Evolutionary conservation across 2,329 filamentous ascomycete species (phyloP).

Genomic region (Botrytis pseudocinerea): DNA sequence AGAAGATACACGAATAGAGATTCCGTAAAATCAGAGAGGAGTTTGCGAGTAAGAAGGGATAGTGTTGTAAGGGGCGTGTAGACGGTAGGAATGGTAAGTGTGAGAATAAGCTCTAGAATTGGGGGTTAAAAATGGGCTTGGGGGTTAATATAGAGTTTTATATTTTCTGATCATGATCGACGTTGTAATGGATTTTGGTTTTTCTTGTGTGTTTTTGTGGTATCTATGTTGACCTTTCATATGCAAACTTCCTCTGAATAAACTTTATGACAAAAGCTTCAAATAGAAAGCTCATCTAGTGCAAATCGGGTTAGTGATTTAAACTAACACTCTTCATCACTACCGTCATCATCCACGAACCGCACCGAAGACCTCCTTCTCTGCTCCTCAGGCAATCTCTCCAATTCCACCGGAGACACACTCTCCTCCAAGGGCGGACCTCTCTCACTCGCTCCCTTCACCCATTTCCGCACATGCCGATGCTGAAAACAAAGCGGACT

Average conservation of each 20-base stretch:
- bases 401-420: not conserved
- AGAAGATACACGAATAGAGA: no score
- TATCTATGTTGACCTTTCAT: not conserved
- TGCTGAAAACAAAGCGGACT: constrained; percentile 15
- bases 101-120: no score
- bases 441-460: not conserved
- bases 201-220: not conserved
- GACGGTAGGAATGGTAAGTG: no score
- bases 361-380: not conserved
- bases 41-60: no score
- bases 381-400: not conserved
- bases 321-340: not conserved
- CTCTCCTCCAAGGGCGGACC: not conserved
- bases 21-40: no score
- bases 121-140: no score
- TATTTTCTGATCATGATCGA: no score
- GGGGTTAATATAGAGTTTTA: no score
- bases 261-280: not conserved
- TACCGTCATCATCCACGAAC: not conserved
- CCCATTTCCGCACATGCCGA: not conserved
- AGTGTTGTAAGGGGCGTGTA: no score
- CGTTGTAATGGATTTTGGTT: rapidly evolving
- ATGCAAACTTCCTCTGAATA: not conserved
- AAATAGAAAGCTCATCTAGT: not conserved
- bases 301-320: not conserved